phyloP scores from a whole-genome alignment of 2,329 filamentous ascomycete species.

The Elsinoe australis region DNA sequence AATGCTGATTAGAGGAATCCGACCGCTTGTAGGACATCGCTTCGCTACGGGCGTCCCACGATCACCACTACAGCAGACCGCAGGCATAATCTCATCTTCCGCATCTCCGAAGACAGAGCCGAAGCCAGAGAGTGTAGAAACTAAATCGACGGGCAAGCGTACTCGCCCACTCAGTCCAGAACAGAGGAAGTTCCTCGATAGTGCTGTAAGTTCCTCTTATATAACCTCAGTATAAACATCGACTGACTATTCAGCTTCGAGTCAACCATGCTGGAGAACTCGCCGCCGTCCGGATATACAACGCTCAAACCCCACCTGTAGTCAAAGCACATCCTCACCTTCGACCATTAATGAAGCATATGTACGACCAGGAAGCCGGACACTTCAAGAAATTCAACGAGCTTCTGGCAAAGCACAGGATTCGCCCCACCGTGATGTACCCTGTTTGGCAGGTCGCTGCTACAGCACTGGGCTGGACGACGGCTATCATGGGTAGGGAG shows the following conservation, averaged over 20 bases:
- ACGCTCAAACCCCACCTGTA: slow-evolving; percentile 75
- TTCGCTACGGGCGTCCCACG: neutral
- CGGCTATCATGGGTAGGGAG: slow-evolving; percentile 79
- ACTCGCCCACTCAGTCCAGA: slow-evolving; percentile 51
- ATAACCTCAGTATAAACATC: neutral
- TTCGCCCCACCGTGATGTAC: slow-evolving; percentile 87
- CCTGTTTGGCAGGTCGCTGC: slow-evolving; percentile 80
- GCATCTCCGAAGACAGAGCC: slow-evolving; percentile 20
- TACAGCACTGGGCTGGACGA: slow-evolving; percentile 77
- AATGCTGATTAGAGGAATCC: neutral
- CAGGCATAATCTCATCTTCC: slow-evolving; percentile 19
- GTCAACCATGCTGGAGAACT: slow-evolving; percentile 97
- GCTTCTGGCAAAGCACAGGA: slow-evolving; percentile 74
- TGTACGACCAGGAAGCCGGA: slow-evolving; percentile 92
- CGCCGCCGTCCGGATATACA: slow-evolving; percentile 92
- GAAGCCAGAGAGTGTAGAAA: slow-evolving; percentile 15
- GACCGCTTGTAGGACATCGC: no score
- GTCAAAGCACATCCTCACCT: slow-evolving; percentile 76
- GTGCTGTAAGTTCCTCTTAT: slow-evolving; percentile 52
- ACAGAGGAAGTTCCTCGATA: slow-evolving; percentile 67
- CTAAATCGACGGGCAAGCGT: slow-evolving; percentile 18
- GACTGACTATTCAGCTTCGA: slow-evolving; percentile 52
- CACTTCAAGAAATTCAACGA: slow-evolving; percentile 82
- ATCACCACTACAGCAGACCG: neutral
- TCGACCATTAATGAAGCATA: slow-evolving; percentile 86